Evolutionary conservation across 129 eudicot species (phyloP).

Genomic region (carrot (Daucus carota)): DH1_v3.0 NC_030382.2:29250001-29250500

Average conservation of each 20-base stretch:
- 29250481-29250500: slow-evolving; percentile 70
- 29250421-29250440: neutral
- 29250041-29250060: neutral
- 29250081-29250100: neutral
- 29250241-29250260: too few species aligned
- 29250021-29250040: neutral
- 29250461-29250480: slow-evolving; percentile 74
- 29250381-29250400: too few species aligned
- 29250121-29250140: neutral
- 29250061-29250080: neutral
- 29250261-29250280: too few species aligned
- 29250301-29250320: too few species aligned
- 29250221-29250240: too few species aligned
- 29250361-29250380: too few species aligned
- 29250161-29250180: neutral
- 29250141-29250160: neutral
- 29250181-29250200: neutral
- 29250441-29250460: neutral
- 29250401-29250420: neutral
- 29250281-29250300: too few species aligned
- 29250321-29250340: too few species aligned
- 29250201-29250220: too few species aligned
- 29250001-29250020: too few species aligned
- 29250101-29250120: neutral
- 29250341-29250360: too few species aligned